phyloP scores from a whole-genome alignment of 768 basidiomycete genomes.

The Pleurotus ostreatus region DNA sequence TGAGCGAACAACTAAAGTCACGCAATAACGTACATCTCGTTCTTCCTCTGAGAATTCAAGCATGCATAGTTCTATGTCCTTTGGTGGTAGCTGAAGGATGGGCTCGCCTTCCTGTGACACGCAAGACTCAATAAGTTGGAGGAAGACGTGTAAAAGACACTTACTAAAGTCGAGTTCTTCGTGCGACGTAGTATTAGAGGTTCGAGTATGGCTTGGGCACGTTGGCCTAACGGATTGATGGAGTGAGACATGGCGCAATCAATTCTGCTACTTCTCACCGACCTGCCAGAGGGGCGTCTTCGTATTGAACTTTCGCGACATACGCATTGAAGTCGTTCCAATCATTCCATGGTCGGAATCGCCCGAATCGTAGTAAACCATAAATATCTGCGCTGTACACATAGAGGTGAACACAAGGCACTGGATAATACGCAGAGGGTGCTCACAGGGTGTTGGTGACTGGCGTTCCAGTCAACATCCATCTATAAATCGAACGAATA shows the following conservation, averaged over 20 bases:
- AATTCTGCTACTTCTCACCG: background rate
- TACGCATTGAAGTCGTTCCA: slow-evolving; percentile 63
- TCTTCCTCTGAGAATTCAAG: slow-evolving; percentile 67
- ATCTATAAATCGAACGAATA: slow-evolving; percentile 63
- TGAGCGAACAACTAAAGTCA: background rate
- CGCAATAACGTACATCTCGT: slow-evolving; percentile 41
- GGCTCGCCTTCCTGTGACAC: slow-evolving; percentile 53
- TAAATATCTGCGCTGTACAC: slow-evolving; percentile 59
- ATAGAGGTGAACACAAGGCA: background rate
- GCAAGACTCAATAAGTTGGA: background rate
- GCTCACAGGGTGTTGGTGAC: slow-evolving; percentile 66
- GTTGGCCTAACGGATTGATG: slow-evolving; percentile 30
- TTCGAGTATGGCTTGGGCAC: slow-evolving; percentile 66
- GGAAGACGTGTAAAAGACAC: background rate
- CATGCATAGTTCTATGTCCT: slow-evolving; percentile 54
- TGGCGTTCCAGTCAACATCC: slow-evolving; percentile 79
- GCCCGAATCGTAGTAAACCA: slow-evolving; percentile 65
- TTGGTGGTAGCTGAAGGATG: slow-evolving; percentile 58
- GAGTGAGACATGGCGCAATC: too few species aligned
- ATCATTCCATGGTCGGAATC: slow-evolving; percentile 67
- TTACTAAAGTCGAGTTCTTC: slow-evolving; percentile 48
- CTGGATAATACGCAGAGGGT: background rate
- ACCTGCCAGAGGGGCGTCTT: slow-evolving; percentile 62
- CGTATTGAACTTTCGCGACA: slow-evolving; percentile 50
- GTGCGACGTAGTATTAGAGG: slow-evolving; percentile 70